Conservation (phyloP, 2,329 filamentous ascomycete species). For the Biscogniauxia sp. region DNA sequence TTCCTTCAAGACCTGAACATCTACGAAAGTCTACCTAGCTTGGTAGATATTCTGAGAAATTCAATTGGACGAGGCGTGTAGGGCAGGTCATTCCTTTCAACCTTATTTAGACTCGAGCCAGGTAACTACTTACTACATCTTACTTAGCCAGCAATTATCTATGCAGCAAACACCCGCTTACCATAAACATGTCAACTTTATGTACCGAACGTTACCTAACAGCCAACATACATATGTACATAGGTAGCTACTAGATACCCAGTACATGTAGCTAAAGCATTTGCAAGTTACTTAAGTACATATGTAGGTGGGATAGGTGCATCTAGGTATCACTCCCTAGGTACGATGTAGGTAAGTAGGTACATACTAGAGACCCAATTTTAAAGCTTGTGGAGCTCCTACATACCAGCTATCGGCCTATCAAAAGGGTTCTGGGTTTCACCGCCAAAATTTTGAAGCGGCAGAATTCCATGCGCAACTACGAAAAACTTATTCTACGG, state of each 20-base stretch:
- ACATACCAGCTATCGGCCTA: not conserved
- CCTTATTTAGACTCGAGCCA: too few species aligned
- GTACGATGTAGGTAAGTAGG: too few species aligned
- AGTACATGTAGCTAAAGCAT: too few species aligned
- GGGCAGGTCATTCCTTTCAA: not conserved
- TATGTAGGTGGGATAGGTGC: not conserved
- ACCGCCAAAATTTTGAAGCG: constrained; percentile 30
- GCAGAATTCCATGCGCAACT: constrained; percentile 25
- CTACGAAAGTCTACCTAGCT: not conserved
- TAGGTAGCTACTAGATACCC: too few species aligned
- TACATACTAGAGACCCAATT: not conserved
- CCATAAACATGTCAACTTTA: too few species aligned
- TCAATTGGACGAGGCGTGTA: not conserved
- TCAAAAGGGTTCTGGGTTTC: constrained; percentile 5
- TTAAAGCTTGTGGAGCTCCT: not conserved
- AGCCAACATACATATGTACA: too few species aligned
- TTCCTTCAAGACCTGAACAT: not conserved
- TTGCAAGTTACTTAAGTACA: too few species aligned
- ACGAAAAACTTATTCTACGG: constrained; percentile 10
- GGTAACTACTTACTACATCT: too few species aligned
- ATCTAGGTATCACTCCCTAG: too few species aligned
- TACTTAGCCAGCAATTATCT: too few species aligned
- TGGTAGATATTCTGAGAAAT: not conserved
- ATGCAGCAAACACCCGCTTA: too few species aligned
- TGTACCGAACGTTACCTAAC: too few species aligned